These are phyloP conservation scores for Microascus cirrosus DNA, from an alignment of 2,329 filamentous ascomycete genomes.

Conservation along the genomic window DNA sequence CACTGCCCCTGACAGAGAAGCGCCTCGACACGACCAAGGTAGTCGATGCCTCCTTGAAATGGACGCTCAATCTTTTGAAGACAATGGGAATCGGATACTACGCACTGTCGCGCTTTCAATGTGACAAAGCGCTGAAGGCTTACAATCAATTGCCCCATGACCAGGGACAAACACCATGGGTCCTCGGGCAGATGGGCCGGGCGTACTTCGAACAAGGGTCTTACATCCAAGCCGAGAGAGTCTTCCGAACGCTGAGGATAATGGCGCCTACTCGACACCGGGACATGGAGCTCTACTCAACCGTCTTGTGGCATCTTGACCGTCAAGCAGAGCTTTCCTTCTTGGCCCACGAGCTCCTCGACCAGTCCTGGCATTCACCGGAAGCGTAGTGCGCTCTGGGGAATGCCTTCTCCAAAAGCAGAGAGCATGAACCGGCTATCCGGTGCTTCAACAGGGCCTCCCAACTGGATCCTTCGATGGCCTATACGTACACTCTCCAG, in stretches of 20 bases:
- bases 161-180: conserved; percentile 88
- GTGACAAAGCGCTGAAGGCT: conserved; percentile 62
- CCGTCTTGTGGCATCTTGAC: conserved; percentile 96
- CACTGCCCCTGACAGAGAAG: neutral
- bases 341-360: conserved; percentile 80
- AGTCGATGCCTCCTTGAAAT: conserved; percentile 55
- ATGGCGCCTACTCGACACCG: conserved; percentile 74
- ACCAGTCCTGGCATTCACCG: conserved; percentile 77
- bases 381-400: conserved; percentile 94
- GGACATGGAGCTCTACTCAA: conserved; percentile 98
- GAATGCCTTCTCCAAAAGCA: conserved; percentile 85
- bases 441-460: conserved; percentile 92
- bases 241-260: conserved; percentile 68
- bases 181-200: conserved; percentile 79
- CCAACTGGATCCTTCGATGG: conserved; percentile 79
- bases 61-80: conserved; percentile 68
- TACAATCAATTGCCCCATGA: conserved; percentile 59
- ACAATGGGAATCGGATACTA: conserved; percentile 76
- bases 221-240: conserved; percentile 78
- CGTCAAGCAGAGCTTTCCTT: conserved; percentile 86
- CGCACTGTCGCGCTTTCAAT: conserved; percentile 67
- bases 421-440: conserved; percentile 89
- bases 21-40: neutral
- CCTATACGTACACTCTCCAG: conserved; percentile 91
- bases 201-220: conserved; percentile 84